A percentile compares a stretch with the other conserved stretches of the same genome.
Evolutionary conservation across 2,329 filamentous ascomycete species (phyloP).

Genomic region (Colletotrichum lupini): DNA sequence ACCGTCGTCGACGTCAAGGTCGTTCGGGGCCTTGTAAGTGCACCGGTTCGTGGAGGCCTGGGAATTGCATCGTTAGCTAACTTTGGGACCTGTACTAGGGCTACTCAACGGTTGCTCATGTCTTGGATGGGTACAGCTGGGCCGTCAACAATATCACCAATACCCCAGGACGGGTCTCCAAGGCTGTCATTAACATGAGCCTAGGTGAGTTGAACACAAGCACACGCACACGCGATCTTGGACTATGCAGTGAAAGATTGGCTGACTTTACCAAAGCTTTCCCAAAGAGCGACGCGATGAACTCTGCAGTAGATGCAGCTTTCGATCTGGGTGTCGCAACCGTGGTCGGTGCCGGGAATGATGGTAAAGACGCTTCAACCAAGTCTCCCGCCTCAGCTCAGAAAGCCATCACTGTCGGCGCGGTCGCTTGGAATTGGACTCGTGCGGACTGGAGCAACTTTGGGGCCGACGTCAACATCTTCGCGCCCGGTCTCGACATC

Average conservation of each 20-base stretch:
- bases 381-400: background rate
- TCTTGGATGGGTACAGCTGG: constrained; percentile 49
- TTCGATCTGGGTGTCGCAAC: constrained; percentile 52
- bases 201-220: constrained; percentile 45
- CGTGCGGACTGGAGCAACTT: constrained; percentile 61
- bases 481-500: constrained; percentile 59
- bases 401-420: constrained; percentile 54
- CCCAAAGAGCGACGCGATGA: constrained; percentile 50
- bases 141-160: constrained; percentile 55
- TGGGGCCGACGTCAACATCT: constrained; percentile 54
- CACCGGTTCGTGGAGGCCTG: no score
- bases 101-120: background rate
- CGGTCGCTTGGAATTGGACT: constrained; percentile 55
- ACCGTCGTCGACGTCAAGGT: constrained; percentile 54
- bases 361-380: constrained; percentile 44
- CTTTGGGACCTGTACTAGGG: constrained; percentile 45
- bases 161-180: constrained; percentile 49
- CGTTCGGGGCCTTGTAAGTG: no score
- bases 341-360: constrained; percentile 66
- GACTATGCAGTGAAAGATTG: no score
- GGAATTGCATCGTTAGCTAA: no score
- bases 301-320: constrained; percentile 53
- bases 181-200: constrained; percentile 65
- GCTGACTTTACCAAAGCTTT: no score
- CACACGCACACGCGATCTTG: no score